These are phyloP conservation scores for Haplosporangium sp. DNA, from an alignment of 371 early-diverging fungal species.

Conservation along the genomic window DNA sequence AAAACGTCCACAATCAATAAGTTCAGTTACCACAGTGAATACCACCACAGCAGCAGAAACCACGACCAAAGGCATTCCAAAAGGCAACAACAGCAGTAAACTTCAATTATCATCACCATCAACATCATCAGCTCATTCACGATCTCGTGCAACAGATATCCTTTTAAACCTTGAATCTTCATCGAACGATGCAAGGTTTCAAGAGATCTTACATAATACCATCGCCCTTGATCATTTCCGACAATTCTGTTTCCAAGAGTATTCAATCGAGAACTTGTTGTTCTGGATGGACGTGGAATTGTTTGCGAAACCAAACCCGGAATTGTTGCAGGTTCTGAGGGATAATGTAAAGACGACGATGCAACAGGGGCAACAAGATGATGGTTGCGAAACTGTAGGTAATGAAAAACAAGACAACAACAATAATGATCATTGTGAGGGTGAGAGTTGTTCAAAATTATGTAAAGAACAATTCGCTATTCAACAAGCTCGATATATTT, in stretches of 20 bases:
- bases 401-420: neutral
- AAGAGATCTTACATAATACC: conserved; percentile 62
- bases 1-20: conserved; percentile 15
- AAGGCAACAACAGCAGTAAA: neutral
- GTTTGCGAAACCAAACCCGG: conserved; percentile 49
- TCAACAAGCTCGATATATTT: conserved; percentile 64
- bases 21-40: conserved; percentile 10
- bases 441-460: neutral
- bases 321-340: conserved; percentile 5
- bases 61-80: neutral
- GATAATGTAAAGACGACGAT: neutral
- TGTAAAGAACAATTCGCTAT: conserved; percentile 41
- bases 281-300: conserved; percentile 74
- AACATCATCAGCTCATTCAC: neutral
- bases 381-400: neutral
- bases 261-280: conserved; percentile 65
- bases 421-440: conserved; percentile 10
- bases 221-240: conserved; percentile 63
- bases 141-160: conserved; percentile 41
- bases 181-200: conserved; percentile 60
- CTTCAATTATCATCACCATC: neutral
- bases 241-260: conserved; percentile 68
- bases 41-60: conserved; percentile 9
- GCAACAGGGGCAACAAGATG: neutral
- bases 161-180: conserved; percentile 44